phyloP scores from a whole-genome alignment of 352 stramenopile genomes.

The Phytophthora cryptogea region DNA sequence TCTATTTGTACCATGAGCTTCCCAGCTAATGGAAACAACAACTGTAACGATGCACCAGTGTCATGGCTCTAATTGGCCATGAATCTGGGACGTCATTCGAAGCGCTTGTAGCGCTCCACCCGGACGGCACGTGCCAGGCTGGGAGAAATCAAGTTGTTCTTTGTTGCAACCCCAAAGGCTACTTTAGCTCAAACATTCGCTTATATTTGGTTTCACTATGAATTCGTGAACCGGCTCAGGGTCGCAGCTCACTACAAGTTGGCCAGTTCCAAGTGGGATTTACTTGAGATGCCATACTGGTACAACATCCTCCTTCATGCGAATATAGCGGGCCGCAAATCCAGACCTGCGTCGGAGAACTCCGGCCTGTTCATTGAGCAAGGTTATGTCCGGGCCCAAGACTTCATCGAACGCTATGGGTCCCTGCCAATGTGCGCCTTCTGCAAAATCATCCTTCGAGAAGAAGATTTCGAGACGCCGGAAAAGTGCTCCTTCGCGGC shows the following conservation, averaged over 20 bases:
- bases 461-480: neutral
- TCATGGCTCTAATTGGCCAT: too few species aligned
- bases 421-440: neutral
- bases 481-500: neutral
- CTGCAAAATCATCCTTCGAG: neutral
- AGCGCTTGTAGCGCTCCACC: too few species aligned
- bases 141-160: too few species aligned
- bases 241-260: too few species aligned
- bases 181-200: too few species aligned
- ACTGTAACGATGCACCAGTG: neutral
- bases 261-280: too few species aligned
- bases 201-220: too few species aligned
- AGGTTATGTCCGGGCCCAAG: constrained; percentile 7
- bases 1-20: constrained; percentile 13
- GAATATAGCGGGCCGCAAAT: neutral
- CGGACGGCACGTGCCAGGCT: too few species aligned
- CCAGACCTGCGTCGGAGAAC: neutral
- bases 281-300: constrained; percentile 12
- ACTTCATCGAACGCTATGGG: constrained; percentile 13
- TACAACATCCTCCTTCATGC: constrained; percentile 7
- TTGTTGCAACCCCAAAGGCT: too few species aligned
- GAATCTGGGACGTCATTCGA: too few species aligned
- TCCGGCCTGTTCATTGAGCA: neutral
- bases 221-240: too few species aligned
- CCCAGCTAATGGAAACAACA: constrained; percentile 2